These are phyloP conservation scores for Microstegium vimineum DNA, from an alignment of 176 grass and related monocot genomes.

Conservation along the genomic window DNA sequence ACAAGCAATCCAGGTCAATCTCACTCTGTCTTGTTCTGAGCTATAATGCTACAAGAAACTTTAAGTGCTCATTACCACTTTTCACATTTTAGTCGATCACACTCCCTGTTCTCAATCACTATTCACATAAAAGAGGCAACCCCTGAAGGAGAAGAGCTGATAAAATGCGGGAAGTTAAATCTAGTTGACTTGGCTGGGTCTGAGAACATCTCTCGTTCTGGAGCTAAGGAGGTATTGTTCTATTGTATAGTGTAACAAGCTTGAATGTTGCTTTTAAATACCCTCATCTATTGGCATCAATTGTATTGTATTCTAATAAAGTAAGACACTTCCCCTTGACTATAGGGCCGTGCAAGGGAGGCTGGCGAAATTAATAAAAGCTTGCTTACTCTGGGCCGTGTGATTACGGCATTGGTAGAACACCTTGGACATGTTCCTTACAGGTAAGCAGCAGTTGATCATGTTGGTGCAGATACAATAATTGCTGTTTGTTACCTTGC, in stretches of 20 bases:
- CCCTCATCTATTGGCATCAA: not conserved
- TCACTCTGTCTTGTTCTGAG: not conserved
- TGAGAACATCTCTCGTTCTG: constrained; percentile 94
- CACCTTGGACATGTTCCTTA: constrained; percentile 97
- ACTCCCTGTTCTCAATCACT: constrained; percentile 97
- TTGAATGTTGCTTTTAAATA: not conserved
- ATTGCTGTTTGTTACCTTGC: constrained; percentile 5
- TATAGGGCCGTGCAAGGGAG: constrained; percentile 92
- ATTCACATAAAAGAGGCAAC: constrained; percentile 99
- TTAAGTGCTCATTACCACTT: constrained; percentile 7
- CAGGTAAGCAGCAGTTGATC: constrained; percentile 48
- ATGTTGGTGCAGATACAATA: not conserved
- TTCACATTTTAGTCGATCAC: constrained; percentile 77
- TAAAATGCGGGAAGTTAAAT: constrained; percentile 97
- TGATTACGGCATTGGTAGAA: constrained; percentile 94
- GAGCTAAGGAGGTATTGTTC: constrained; percentile 82
- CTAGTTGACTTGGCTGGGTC: constrained; percentile 95
- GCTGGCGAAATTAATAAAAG: constrained; percentile 99
- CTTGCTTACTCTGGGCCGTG: constrained; percentile 94
- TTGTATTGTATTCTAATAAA: constrained; percentile 7
- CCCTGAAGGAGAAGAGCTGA: constrained; percentile 96
- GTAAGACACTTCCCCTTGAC: constrained; percentile 14
- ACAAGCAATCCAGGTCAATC: constrained; percentile 98
- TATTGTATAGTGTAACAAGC: constrained; percentile 25
- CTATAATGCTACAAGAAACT: not conserved